A percentile compares a stretch with the other conserved stretches of the same genome.
Evolutionary conservation across 257 asterid genomes (phyloP).

Genomic region (Rhazya stricta): DNA sequence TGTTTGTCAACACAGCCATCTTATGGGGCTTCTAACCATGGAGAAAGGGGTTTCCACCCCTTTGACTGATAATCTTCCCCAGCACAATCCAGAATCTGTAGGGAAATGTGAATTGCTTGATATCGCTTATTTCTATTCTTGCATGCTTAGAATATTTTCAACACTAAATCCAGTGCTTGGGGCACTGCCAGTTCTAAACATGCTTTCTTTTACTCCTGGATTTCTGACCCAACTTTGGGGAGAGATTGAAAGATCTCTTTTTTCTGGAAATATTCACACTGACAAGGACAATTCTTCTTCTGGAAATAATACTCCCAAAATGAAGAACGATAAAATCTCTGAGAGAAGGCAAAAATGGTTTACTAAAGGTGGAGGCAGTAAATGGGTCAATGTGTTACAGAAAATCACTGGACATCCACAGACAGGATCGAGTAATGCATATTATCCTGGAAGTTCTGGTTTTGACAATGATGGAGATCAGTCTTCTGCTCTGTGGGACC

Average conservation of each 20-base stretch:
- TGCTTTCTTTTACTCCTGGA: conserved; percentile 92
- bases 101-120: conserved; percentile 48
- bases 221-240: conserved; percentile 74
- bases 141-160: conserved; percentile 72
- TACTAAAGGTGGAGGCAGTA: conserved; percentile 60
- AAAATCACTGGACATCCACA: conserved; percentile 62
- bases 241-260: conserved; percentile 55
- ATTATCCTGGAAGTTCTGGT: conserved; percentile 30
- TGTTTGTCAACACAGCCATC: conserved; percentile 80
- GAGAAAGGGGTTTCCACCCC: conserved; percentile 33
- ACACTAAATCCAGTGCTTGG: conserved; percentile 61
- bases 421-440: conserved; percentile 33
- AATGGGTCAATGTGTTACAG: conserved; percentile 69
- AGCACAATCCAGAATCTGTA: conserved; percentile 24
- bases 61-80: conserved; percentile 30
- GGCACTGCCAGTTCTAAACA: conserved; percentile 83
- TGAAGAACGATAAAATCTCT: conserved; percentile 35
- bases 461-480: conserved; percentile 38
- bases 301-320: conserved; percentile 33
- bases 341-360: conserved; percentile 48
- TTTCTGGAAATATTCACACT: conserved; percentile 36
- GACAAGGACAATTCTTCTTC: conserved; percentile 17
- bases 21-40: conserved; percentile 54
- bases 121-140: conserved; percentile 68
- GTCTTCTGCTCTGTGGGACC: conserved; percentile 65